A percentile compares a stretch with the other conserved stretches of the same genome.
Evolutionary conservation across 2,329 filamentous ascomycete species (phyloP).

Genomic region (Fusarium musae): DNA sequence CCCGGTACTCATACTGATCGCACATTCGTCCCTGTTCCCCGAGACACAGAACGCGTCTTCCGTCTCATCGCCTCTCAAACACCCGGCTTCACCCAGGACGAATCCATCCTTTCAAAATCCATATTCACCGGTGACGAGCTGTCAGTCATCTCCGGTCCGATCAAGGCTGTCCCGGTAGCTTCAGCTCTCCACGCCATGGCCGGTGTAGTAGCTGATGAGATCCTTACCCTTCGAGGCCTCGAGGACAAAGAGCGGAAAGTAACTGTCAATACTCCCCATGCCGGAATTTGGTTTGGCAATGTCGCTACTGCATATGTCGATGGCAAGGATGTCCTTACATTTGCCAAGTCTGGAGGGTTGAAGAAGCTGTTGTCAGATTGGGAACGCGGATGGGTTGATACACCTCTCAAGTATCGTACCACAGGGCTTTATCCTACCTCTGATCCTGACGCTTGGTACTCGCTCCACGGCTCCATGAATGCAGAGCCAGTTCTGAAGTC

Average conservation of each 20-base stretch:
- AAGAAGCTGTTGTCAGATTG: slow-evolving; percentile 1
- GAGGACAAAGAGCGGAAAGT: slow-evolving; percentile 1
- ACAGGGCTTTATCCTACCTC: slow-evolving; percentile 59
- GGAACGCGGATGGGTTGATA: slow-evolving; percentile 23
- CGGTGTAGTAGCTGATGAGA: slow-evolving; percentile 16
- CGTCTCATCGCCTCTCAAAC: slow-evolving; percentile 14
- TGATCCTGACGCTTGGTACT: slow-evolving; percentile 59
- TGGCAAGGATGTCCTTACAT: not conserved
- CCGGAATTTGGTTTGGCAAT: slow-evolving; percentile 13
- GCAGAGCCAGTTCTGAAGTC: slow-evolving; percentile 57
- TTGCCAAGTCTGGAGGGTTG: not conserved
- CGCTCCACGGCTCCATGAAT: slow-evolving; percentile 61
- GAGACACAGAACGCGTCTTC: slow-evolving; percentile 17
- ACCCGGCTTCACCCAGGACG: slow-evolving; percentile 8
- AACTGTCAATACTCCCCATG: slow-evolving; percentile 11
- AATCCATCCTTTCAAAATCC: slow-evolving; percentile 13
- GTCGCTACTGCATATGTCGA: slow-evolving; percentile 17
- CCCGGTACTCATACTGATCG: slow-evolving; percentile 11
- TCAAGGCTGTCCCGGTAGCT: slow-evolving; percentile 17
- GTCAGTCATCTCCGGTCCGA: slow-evolving; percentile 15
- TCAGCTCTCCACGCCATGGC: slow-evolving; percentile 16
- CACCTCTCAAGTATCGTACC: slow-evolving; percentile 20
- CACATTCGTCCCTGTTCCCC: not conserved
- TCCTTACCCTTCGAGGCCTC: not conserved
- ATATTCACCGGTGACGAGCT: not conserved